Percentiles rank a stretch among this genome's conserved stretches.
Conservation (phyloP, 805 yeast genomes). For the Teunomyces kruisii region DNA sequence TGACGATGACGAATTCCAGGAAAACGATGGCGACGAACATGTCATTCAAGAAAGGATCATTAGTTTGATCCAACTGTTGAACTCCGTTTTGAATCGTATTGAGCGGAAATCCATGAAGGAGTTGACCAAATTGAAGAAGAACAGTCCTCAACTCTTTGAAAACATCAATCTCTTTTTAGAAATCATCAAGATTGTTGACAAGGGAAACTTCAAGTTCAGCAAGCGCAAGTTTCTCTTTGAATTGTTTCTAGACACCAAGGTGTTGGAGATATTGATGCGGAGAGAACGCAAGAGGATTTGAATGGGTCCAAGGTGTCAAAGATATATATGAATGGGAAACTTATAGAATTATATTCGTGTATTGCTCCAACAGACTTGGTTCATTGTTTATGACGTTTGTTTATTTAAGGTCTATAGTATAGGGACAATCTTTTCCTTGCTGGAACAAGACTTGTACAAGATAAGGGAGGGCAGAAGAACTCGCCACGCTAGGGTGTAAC, state of each 20-base stretch:
- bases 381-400: too few relatives aligned
- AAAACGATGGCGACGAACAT: constrained; percentile 7
- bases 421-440: too few relatives aligned
- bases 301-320: neutral
- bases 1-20: constrained; percentile 9
- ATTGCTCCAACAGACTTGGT: too few relatives aligned
- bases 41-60: constrained; percentile 24
- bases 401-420: too few relatives aligned
- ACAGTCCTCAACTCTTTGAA: constrained; percentile 53
- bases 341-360: neutral
- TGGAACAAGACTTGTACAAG: too few relatives aligned
- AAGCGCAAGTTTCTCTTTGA: constrained; percentile 67
- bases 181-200: constrained; percentile 51
- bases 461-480: too few relatives aligned
- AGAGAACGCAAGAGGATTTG: constrained; percentile 35
- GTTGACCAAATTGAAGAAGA: constrained; percentile 52
- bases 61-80: constrained; percentile 49
- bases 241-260: constrained; percentile 49
- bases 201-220: constrained; percentile 60
- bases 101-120: constrained; percentile 60
- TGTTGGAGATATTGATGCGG: constrained; percentile 52
- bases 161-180: constrained; percentile 53
- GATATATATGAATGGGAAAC: too few relatives aligned
- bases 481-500: too few relatives aligned
- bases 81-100: constrained; percentile 37